These are phyloP conservation scores for Lithocarpus polystachyus DNA, from an alignment of 306 rosid genomes.

Conservation along the genomic window DNA sequence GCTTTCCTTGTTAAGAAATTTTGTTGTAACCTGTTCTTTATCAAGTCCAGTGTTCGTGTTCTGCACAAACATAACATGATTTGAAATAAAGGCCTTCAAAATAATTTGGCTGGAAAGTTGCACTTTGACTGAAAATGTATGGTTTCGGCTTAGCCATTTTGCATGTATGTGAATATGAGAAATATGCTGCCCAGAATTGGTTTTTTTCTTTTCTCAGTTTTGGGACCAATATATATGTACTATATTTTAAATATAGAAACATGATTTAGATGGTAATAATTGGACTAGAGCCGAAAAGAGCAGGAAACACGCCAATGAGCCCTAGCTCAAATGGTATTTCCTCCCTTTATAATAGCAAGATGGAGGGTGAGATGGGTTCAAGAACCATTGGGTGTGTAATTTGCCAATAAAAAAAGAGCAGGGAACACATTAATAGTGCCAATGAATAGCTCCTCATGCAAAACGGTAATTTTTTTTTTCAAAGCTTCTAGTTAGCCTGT, in stretches of 20 bases:
- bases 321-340: too few relatives aligned
- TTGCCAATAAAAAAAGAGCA: too few relatives aligned
- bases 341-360: too few relatives aligned
- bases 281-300: background rate
- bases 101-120: background rate
- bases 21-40: background rate
- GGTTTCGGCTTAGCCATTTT: background rate
- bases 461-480: background rate
- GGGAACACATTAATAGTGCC: too few relatives aligned
- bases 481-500: background rate
- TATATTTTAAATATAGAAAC: background rate
- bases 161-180: background rate
- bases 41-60: background rate
- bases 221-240: background rate
- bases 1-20: background rate
- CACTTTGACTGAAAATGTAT: background rate
- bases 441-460: background rate
- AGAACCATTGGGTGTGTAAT: too few relatives aligned
- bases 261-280: background rate
- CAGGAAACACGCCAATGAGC: too few relatives aligned
- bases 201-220: background rate
- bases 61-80: background rate
- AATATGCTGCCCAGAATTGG: background rate
- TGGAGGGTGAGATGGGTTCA: too few relatives aligned
- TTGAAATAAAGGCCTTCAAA: background rate